Evolutionary conservation across 2,329 filamentous ascomycete genomes (phyloP).

Genomic region (Harringtonia lauricola): DNA sequence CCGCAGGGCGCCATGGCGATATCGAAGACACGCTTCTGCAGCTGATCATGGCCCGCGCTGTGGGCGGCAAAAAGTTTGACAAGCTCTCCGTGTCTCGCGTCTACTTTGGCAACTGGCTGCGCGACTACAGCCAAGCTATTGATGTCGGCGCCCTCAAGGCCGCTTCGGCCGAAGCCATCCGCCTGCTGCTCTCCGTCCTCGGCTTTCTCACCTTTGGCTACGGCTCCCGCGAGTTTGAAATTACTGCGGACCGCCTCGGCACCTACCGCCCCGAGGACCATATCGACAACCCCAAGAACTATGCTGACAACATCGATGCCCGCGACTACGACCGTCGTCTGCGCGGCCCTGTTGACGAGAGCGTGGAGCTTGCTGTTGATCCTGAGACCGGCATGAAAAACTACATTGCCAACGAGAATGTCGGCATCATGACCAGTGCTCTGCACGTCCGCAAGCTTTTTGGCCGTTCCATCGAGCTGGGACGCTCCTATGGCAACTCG

Average conservation of each 20-base stretch:
- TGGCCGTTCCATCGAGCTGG: constrained; percentile 64
- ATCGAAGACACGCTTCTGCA: constrained; percentile 84
- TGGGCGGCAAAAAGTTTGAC: constrained; percentile 68
- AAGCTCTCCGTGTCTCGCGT: constrained; percentile 81
- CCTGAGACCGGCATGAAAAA: constrained; percentile 72
- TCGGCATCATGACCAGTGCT: constrained; percentile 72
- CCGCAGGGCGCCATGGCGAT: constrained; percentile 68
- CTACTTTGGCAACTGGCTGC: constrained; percentile 94
- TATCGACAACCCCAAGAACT: constrained; percentile 71
- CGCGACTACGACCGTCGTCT: constrained; percentile 71
- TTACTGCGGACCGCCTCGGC: constrained; percentile 66
- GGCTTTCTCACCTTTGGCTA: constrained; percentile 85
- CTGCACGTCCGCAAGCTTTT: constrained; percentile 67
- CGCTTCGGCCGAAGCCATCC: constrained; percentile 82
- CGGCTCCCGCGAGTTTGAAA: constrained; percentile 75
- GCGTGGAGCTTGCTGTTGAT: constrained; percentile 69
- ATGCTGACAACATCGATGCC: constrained; percentile 81
- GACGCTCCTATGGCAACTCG: constrained; percentile 56
- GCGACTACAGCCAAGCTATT: constrained; percentile 87
- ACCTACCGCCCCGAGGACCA: constrained; percentile 77
- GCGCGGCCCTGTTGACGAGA: constrained; percentile 71
- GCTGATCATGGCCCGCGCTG: constrained; percentile 50
- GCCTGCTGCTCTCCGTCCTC: constrained; percentile 77
- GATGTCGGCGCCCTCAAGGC: constrained; percentile 88
- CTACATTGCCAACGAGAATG: constrained; percentile 80